Conservation (phyloP, 176 grass and related monocot genomes). For the Puccinellia tenuiflora region DNA sequence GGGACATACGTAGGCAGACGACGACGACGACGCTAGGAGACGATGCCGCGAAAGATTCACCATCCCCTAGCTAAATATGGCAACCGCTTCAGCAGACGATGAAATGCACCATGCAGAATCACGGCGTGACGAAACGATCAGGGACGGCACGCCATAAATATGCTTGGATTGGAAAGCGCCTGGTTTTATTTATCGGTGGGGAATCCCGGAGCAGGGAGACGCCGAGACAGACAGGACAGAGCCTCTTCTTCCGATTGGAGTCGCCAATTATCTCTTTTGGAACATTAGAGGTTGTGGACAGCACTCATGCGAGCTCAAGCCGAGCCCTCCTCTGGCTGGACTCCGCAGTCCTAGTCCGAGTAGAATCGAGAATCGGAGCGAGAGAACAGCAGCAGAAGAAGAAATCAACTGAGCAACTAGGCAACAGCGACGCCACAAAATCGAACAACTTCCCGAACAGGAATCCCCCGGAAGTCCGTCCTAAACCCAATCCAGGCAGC, state of each 20-base stretch:
- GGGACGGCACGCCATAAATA: background rate
- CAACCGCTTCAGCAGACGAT: background rate
- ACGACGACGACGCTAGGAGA: background rate
- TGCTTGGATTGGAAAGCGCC: background rate
- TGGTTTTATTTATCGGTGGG: background rate
- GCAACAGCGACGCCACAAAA: background rate
- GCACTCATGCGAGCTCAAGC: no score
- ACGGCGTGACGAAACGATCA: background rate
- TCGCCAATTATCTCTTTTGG: no score
- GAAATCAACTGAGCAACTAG: background rate
- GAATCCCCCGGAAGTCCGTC: background rate
- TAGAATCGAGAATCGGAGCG: background rate
- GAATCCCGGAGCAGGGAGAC: background rate
- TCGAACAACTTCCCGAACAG: background rate
- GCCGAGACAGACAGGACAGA: background rate
- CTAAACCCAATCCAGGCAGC: background rate
- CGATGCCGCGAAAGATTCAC: background rate
- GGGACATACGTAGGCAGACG: conserved; percentile 15
- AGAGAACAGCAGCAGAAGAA: background rate
- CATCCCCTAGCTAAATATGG: conserved; percentile 1
- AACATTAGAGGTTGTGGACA: no score
- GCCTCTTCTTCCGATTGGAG: background rate
- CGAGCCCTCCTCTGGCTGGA: background rate
- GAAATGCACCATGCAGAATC: conserved; percentile 29
- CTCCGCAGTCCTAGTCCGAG: background rate